A percentile compares a stretch with the other conserved stretches of the same genome.
Conservation (phyloP, 1,284 basidiomycete species). For the Leccinum angustisporum region DNA sequence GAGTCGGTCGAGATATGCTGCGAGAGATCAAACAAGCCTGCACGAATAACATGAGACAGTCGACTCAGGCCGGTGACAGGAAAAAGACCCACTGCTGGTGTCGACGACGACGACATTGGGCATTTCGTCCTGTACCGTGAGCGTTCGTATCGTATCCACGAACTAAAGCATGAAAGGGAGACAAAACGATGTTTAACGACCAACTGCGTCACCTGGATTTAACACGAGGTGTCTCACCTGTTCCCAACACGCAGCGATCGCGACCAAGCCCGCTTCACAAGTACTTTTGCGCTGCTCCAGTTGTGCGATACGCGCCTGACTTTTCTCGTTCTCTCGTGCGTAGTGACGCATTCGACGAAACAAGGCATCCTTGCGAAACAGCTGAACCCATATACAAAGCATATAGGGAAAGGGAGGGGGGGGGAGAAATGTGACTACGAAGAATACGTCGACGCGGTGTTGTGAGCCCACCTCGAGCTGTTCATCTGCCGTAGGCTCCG, state of each 20-base stretch:
- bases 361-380: constrained; percentile 89
- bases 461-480: constrained; percentile 70
- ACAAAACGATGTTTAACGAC: neutral
- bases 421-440: constrained; percentile 22
- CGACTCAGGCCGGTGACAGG: neutral
- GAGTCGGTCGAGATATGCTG: constrained; percentile 51
- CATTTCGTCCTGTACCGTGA: constrained; percentile 57
- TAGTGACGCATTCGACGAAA: constrained; percentile 92
- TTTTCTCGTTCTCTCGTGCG: constrained; percentile 76
- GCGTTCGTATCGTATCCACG: constrained; percentile 63
- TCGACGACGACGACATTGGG: constrained; percentile 44
- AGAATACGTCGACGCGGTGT: constrained; percentile 26
- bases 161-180: constrained; percentile 43
- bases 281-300: constrained; percentile 72
- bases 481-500: constrained; percentile 59
- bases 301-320: constrained; percentile 65
- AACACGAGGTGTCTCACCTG: constrained; percentile 53
- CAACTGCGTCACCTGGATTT: constrained; percentile 2
- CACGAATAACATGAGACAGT: neutral
- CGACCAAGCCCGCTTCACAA: constrained; percentile 77
- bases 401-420: constrained; percentile 14
- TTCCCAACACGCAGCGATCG: constrained; percentile 87
- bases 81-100: constrained; percentile 41
- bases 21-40: constrained; percentile 53
- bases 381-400: constrained; percentile 39